Base-by-base conservation (phyloP, 805 yeast genomes). In the Teunomyces gatunensis region DNA sequence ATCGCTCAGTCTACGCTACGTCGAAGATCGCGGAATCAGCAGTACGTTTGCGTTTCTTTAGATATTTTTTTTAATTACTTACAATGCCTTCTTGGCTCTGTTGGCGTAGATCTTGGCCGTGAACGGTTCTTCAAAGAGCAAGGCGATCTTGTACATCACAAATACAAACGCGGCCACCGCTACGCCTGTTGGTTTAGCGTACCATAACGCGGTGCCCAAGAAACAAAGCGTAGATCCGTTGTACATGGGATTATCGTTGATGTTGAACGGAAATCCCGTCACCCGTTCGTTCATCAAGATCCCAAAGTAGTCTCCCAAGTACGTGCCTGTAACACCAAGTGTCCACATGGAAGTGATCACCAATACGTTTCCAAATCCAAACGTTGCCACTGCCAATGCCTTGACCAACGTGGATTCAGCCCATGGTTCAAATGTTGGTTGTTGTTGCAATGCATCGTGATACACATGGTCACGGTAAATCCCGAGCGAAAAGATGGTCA, bases 251-350 rank as follows among this genome's bases (percentile, higher is more conserved):
- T 94, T 92, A 60, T 89, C 85, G 54, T 84, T 79, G 47, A 91
- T 81, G 59, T 84, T 91, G 79, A 94, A 94, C 12, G 99, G 99
- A 79, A 94, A 94, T 1, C 87, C 83, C 13, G 92, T 85, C 50
- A 94, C 96, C 61, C 96, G 80, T 54, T 87, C 80, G 52, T 84
- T 83, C 94, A 92, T 94, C 58, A 94, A 78, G 59, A 94, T 91
- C 1, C 98, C 98, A 68, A 94, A 94, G 71, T 94, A 95, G 67
- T 94, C 99, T 37, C 99, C 99, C 51, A 94, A 71, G 61, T 94
- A 94, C 9, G 99, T 94, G 20, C 99, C 99, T 11, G 97, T 92
- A 51, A 94, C 81, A 20, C 99, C 99, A 54, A 94, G 76, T 11
- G 86, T 85, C 72, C 82, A 92, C 98, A 94, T 92, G 18, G 97